A percentile compares a stretch with the other conserved stretches of the same genome.
Evolutionary conservation across 257 asterid species (phyloP).

Genomic region (Mitragyna speciosa): DNA sequence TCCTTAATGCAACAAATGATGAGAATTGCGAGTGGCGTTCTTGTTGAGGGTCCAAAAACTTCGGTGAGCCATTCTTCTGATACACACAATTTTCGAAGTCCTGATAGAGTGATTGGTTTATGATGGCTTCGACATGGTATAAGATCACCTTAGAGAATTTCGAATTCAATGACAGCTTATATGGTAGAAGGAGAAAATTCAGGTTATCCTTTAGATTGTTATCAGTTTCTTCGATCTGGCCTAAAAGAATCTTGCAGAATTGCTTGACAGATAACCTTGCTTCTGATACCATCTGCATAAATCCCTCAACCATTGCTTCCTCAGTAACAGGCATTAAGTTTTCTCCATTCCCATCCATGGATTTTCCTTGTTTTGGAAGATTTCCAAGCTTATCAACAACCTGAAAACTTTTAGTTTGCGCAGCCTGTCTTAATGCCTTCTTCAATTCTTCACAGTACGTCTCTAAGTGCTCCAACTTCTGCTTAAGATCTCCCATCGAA

Average conservation of each 20-base stretch:
- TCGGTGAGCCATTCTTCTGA: conserved; percentile 68
- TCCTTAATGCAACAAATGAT: conserved; percentile 67
- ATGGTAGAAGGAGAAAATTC: conserved; percentile 60
- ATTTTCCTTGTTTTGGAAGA: conserved; percentile 36
- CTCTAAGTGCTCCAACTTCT: conserved; percentile 70
- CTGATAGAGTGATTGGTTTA: conserved; percentile 74
- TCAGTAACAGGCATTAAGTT: conserved; percentile 56
- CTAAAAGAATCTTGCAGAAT: conserved; percentile 68
- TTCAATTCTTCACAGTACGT: conserved; percentile 75
- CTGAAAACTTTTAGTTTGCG: conserved; percentile 34
- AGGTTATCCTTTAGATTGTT: conserved; percentile 45
- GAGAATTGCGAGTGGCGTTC: conserved; percentile 64
- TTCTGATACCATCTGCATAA: conserved; percentile 80
- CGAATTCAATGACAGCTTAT: conserved; percentile 55
- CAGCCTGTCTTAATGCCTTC: conserved; percentile 57
- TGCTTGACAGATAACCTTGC: conserved; percentile 81
- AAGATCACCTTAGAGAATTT: conserved; percentile 56
- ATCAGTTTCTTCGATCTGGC: conserved; percentile 56
- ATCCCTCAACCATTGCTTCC: conserved; percentile 79
- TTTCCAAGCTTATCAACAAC: conserved; percentile 37
- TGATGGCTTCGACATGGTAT: conserved; percentile 77
- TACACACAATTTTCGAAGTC: conserved; percentile 82
- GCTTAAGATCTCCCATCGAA: conserved; percentile 60
- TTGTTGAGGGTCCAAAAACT: conserved; percentile 61
- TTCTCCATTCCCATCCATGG: conserved; percentile 41